Base-by-base conservation (phyloP, 2,329 filamentous ascomycete species). In the Geosmithia flava region DNA sequence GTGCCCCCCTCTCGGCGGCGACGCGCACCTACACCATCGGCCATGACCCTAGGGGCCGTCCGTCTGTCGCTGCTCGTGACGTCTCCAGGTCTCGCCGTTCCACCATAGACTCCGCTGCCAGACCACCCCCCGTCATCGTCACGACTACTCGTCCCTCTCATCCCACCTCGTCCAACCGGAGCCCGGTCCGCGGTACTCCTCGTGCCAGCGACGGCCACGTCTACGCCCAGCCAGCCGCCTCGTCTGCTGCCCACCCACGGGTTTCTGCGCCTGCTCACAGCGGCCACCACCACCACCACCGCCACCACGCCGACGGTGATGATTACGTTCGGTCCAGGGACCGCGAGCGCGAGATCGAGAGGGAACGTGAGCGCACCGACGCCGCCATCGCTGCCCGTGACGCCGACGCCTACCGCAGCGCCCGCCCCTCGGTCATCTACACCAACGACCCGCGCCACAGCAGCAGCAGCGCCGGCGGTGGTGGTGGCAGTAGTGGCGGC, bases 401-500 rank as follows among this genome's bases (percentile, higher is more conserved):
- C 54, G 53, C 65, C 40, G 74, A 78, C 47, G 56, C 63, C 27
- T 74, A 75, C 53, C 71, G 71, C 51, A 65, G 65, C 49, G 62
- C 67, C 45, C 71, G 74, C 10, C 69, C 72, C 6, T 66, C 68
- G 20, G 63, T 68, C 13, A 54, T 67, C 20, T 78, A 75, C 52
- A 62, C 67, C 40, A 68, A 61, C 51, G 62, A 65, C 10, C 60
- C 68, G 1, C 69, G 69, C 44, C 70, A 71, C 49, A 63, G 65
- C 50, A 64, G 64, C 15, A 61, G 67, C 8, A 63, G 73, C 43
- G 72, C 76, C 52, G 78, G 78, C 52, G 75, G 74, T 13, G 74
- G 76, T 30, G 74, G 80, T 44, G 78, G 74, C 10, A 82, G 77
- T 55, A 76, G 80, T 54, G 82, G 83, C 55, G 82, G 78, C 7